Percentiles rank a stretch among this genome's conserved stretches.
phyloP scores from a whole-genome alignment of 305 asterid species.

The Stenogyne calaminthoides region DNA sequence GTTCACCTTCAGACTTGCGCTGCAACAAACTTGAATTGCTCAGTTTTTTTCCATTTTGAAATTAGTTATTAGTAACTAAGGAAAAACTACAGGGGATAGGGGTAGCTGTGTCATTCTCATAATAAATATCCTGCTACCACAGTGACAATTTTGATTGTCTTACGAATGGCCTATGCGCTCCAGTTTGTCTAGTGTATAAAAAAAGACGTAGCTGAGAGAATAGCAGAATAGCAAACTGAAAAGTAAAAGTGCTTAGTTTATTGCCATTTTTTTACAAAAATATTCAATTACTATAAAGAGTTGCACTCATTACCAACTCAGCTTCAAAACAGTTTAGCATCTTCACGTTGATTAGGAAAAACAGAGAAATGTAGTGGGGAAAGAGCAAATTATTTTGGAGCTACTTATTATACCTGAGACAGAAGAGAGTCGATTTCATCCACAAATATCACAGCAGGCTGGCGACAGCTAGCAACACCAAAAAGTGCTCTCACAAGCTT shows the following conservation, averaged over 20 bases:
- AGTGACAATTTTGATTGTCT: background rate
- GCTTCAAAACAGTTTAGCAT: background rate
- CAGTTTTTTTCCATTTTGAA: conserved; percentile 15
- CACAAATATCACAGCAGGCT: conserved; percentile 96
- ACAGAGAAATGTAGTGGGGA: background rate
- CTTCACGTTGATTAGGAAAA: background rate
- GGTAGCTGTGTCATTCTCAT: background rate
- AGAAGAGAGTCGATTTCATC: conserved; percentile 97
- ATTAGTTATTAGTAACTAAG: conserved; percentile 20
- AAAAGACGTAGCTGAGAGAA: background rate
- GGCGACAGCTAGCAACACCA: conserved; percentile 98
- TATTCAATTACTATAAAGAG: background rate
- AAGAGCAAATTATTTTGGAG: conserved; percentile 11
- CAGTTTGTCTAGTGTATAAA: background rate
- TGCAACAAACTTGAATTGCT: conserved; percentile 44
- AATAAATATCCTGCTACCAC: conserved; percentile 18
- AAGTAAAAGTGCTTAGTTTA: background rate
- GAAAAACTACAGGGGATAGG: background rate
- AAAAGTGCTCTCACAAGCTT: conserved; percentile 98
- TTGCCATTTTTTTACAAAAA: background rate
- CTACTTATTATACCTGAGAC: conserved; percentile 66
- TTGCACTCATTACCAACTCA: conserved; percentile 5
- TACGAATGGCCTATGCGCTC: background rate
- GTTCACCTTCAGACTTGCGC: conserved; percentile 99
- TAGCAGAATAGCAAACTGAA: conserved; percentile 14